Base-by-base conservation (phyloP, 2,329 filamentous ascomycete species). In the Cucurbitaria berberidis region DNA sequence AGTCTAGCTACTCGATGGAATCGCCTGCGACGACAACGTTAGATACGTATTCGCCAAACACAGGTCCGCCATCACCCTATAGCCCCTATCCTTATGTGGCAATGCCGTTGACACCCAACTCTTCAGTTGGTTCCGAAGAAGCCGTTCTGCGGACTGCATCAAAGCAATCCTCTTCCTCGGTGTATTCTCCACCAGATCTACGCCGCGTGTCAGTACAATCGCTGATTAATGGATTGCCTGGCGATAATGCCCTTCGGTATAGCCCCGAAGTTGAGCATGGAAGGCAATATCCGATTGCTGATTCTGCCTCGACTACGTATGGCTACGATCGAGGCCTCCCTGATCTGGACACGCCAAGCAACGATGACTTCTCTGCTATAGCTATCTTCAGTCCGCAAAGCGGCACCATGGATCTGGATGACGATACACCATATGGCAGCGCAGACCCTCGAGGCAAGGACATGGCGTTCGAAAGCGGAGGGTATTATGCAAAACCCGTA, bases 401-500 rank as follows among this genome's bases (percentile, higher is more conserved):
- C 48, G 52, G 70, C 55, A 53, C 56, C 51, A 46, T 69, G 59
- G 59, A 70, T 50, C 41, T 70, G 48, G 48, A 75, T n/a, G 70
- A 72, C 10, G 73, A 76, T 21, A 65, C 64, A 32, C 57, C 65
- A 1, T 73, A 76, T n/a, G 70, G 74, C 11, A 64, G 69, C 24
- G 66, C 66, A 5, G 68, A 70, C 6, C 24, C 59, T 15, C 77
- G 79, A 29, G 76, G 74, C 13, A 79, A 77, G 45, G 78, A 83
- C 43, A 80, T 80, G 27, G 82, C 81, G 7, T 84, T 86, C 57
- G 82, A 82, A 35, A 80, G 80, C 29, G 83, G 82, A 11, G 86
- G 85, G 1, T 93, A 93, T 66, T 93, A 93, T 73, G 81, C 82
- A 11, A 83, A 84, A 30, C 86, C 88, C 0, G 87, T 92, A 0